Base-by-base conservation (phyloP, 1,139 yeast species). In the Yamadazyma atlantica region DNA sequence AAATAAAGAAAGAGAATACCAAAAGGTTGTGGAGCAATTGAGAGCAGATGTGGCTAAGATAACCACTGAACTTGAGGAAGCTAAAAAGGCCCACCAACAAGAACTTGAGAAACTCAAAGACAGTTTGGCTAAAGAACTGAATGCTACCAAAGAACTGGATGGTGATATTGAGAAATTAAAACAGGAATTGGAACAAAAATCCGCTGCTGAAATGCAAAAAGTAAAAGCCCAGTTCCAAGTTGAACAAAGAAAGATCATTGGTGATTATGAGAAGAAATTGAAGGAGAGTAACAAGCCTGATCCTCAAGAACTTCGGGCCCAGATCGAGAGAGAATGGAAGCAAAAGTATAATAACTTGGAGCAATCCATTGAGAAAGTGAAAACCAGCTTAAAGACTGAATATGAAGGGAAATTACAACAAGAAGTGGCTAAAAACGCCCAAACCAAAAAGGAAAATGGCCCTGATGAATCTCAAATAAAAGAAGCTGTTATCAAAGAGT, bases 11-110 rank as follows among this genome's bases (percentile, higher is more conserved):
- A 46, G 46, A 40, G 50, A 50, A 13, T 41, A 49, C 32, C 59
- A 57, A 35, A 56, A 51, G 38, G 49, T 51, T 33, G 60, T 65
- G 38, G 55, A 48, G 26, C 48, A 47, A 19, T 53, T 55, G 47
- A 59, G 53, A 41, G 49, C 39, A 12, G 57, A 59, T 36, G 42
- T 60, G 32, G 40, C 44, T 12, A 44, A 39, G 33, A 19, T 26
- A 23, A 40, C 42, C 27, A 11, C 23, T 17, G 29, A 45, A 45
- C 23, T 40, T 43, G 30, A 40, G 21, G 58, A 58, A 35, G 29
- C 16, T 6, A 28, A 14, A 7, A 32, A 31, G 11, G 52, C 50
- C 33, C 37, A 35, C 12, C 47, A 48, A 22, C 39, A 49, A 32
- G 44, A 44, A 13, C 23, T 39, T 12, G 39, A 35, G 12, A 34